Base-by-base conservation (phyloP, 208 protist species). In the Phytomonas francai region DNA sequence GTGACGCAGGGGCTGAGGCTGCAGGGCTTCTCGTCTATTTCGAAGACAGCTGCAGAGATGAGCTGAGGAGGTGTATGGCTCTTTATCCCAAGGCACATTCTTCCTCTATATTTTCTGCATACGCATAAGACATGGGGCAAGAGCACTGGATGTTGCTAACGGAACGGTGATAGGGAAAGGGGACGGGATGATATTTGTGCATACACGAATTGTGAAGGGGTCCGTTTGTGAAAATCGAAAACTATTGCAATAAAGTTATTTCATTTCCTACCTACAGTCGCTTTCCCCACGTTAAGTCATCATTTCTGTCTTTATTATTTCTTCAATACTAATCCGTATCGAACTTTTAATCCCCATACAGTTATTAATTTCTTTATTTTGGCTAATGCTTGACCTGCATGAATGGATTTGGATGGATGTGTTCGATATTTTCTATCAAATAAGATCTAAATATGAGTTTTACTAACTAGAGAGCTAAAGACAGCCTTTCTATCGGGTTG, bases 401-500 rank as follows among this genome's bases (percentile, higher is more conserved):
- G 34, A 57, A 19, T 63, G 59, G 34, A 22, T 49, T 11, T 63
- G 12, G 32, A 58, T 49, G 25, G 22, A 25, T 57, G 49, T 25
- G 59, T 63, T 63, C 4, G 22, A 25, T 45, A 63, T 49, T 36
- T 49, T 63, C 59, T 49, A 63, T 63, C 6, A 63, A 63, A 58
- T 49, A 63, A 63, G 8, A 63, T 49, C 32, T 19, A 63, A 6
- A 63, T 49, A 63, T 63, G 12, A 19, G 54, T 49, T 8, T 63
- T 63, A 58, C 12, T 45, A 51, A 63, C 54, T 45, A 5, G 19
- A 25, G 19, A 25, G 12, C 59, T 25, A n/a, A 63, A 19, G 4
- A 22, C 59, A 22, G 32, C 32, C 16, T 33, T 19, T 12, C 54
- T 49, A 11, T 63, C 25, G 0, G 54, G 19, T 11, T 63, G 54